These are phyloP conservation scores for Solanum chaucha DNA, from an alignment of 257 asterid species.

Conservation along the genomic window DNA sequence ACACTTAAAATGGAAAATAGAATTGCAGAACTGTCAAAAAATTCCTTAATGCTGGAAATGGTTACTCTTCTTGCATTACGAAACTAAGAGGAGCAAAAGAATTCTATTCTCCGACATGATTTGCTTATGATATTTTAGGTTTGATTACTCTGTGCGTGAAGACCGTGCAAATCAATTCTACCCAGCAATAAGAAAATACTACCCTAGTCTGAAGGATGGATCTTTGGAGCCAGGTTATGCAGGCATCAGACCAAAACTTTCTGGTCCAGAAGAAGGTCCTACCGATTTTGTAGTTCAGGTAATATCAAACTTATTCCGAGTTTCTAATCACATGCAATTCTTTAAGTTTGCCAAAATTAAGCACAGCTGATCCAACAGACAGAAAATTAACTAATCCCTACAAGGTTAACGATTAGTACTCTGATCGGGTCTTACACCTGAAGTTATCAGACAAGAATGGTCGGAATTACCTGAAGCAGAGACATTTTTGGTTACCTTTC, in stretches of 20 bases:
- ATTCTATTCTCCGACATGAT: neutral
- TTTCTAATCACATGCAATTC: neutral
- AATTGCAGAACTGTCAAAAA: neutral
- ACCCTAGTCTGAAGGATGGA: slow-evolving; percentile 51
- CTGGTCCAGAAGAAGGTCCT: slow-evolving; percentile 43
- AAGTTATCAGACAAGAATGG: neutral
- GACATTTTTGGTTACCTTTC: neutral
- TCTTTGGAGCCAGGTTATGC: slow-evolving; percentile 77
- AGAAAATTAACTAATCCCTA: neutral
- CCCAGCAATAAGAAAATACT: slow-evolving; percentile 66
- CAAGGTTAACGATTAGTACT: no score
- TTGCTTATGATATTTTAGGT: slow-evolving; percentile 24
- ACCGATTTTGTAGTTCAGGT: slow-evolving; percentile 79
- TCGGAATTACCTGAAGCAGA: neutral
- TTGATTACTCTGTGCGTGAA: slow-evolving; percentile 56
- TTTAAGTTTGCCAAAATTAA: neutral
- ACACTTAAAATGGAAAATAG: neutral
- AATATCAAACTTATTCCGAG: neutral
- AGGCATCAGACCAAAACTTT: slow-evolving; percentile 75
- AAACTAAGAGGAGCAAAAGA: neutral
- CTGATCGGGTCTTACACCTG: accelerated
- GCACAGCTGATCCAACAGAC: neutral
- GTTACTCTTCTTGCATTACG: neutral
- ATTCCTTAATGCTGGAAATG: neutral
- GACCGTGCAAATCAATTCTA: slow-evolving; percentile 55